phyloP scores from a whole-genome alignment of 2,329 filamentous ascomycete species.

The Fusarium sulawesiense region DNA sequence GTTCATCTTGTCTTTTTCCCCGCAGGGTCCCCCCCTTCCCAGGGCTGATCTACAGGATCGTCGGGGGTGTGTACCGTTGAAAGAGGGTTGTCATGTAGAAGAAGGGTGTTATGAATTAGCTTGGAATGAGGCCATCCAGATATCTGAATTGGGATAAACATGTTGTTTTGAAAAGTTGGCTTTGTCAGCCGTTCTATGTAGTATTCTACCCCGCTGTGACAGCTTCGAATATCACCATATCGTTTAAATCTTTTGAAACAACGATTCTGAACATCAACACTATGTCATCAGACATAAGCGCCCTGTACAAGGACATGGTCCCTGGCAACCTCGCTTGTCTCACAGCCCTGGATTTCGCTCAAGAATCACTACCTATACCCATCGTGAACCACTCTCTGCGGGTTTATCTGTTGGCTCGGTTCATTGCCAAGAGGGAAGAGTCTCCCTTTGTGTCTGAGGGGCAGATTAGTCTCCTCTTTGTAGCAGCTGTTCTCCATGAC shows the following conservation, averaged over 20 bases:
- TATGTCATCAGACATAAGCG: constrained; percentile 1
- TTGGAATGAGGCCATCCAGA: constrained; percentile 27
- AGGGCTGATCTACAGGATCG: constrained; percentile 21
- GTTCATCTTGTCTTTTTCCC: constrained; percentile 19
- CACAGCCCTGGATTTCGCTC: constrained; percentile 32
- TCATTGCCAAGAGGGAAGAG: constrained; percentile 38
- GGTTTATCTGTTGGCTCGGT: constrained; percentile 44
- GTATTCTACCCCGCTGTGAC: constrained; percentile 1
- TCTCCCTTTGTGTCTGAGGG: constrained; percentile 13
- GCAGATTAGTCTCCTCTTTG: constrained; percentile 47
- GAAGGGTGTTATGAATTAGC: background rate
- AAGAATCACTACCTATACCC: constrained; percentile 36
- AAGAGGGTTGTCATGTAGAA: background rate
- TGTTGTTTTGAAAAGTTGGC: background rate
- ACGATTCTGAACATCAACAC: background rate
- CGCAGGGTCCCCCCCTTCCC: constrained; percentile 24
- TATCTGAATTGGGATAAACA: background rate
- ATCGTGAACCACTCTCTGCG: constrained; percentile 49
- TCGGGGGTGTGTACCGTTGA: constrained; percentile 14
- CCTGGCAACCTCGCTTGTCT: constrained; percentile 31
- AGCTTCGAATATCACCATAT: background rate
- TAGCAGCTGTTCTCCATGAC: constrained; percentile 53
- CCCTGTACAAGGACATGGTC: constrained; percentile 10
- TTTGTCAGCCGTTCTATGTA: constrained; percentile 17
- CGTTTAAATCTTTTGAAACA: background rate